A percentile compares a stretch with the other conserved stretches of the same genome.
Evolutionary conservation across 2,329 filamentous ascomycete genomes (phyloP).

Genomic region (Leptographium procerum): DNA sequence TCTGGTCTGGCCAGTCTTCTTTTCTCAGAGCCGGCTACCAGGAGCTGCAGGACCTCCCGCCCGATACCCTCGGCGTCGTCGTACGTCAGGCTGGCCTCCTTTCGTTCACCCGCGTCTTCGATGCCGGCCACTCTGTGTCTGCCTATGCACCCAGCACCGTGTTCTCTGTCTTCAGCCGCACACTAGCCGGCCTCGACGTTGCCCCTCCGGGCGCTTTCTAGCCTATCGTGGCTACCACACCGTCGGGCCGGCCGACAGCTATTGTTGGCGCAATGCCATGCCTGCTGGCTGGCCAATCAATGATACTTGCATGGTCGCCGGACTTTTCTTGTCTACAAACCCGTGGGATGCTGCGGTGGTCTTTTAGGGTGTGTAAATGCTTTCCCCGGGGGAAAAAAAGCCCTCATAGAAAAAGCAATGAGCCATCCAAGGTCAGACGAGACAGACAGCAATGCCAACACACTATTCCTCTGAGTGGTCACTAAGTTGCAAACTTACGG

Average conservation of each 20-base stretch:
- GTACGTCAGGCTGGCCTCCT: conserved; percentile 57
- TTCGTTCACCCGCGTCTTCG: conserved; percentile 43
- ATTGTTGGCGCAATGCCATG: background rate
- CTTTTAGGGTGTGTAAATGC: too few relatives aligned
- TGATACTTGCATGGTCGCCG: background rate
- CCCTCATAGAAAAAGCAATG: too few relatives aligned
- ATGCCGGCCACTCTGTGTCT: conserved; percentile 40
- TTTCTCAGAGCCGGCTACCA: conserved; percentile 55
- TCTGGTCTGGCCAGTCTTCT: conserved; percentile 34
- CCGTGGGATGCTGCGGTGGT: background rate
- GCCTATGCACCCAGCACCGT: conserved; percentile 35
- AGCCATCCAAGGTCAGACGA: too few relatives aligned
- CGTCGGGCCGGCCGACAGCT: background rate
- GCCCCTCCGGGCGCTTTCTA: conserved; percentile 29
- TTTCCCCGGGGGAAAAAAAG: too few relatives aligned
- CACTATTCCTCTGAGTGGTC: too few relatives aligned
- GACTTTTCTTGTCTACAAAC: background rate
- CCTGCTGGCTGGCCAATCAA: background rate
- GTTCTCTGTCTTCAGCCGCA: conserved; percentile 36
- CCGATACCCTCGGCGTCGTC: conserved; percentile 45
- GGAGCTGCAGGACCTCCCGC: conserved; percentile 46
- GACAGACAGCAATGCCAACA: too few relatives aligned
- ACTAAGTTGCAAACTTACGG: too few relatives aligned
- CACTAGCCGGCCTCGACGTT: conserved; percentile 33
- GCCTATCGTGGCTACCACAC: background rate